Percentiles rank a stretch among this genome's conserved stretches.
phyloP scores from a whole-genome alignment of 2,329 filamentous ascomycete species.

The Zasmidium cellare region DNA sequence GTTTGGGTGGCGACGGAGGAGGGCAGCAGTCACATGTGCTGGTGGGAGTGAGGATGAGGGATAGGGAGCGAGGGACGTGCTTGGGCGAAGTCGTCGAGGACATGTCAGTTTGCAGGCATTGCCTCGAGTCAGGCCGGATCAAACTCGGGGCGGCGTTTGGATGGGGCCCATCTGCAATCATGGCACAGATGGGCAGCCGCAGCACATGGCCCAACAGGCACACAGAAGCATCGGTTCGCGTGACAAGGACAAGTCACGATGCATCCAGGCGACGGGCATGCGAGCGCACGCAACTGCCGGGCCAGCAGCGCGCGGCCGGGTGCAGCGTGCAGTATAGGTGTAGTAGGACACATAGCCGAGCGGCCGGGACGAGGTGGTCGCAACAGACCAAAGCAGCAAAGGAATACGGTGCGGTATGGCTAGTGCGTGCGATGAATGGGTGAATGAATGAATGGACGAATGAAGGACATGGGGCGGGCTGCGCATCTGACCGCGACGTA shows the following conservation, averaged over 20 bases:
- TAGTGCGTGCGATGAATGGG: too few relatives aligned
- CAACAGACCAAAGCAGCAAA: background rate
- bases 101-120: background rate
- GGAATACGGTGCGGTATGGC: background rate
- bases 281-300: background rate
- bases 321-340: too few relatives aligned
- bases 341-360: background rate
- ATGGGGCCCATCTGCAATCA: too few relatives aligned
- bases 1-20: background rate
- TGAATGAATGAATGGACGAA: too few relatives aligned
- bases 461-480: too few relatives aligned
- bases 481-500: too few relatives aligned
- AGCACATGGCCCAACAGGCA: background rate
- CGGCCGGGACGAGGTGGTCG: background rate
- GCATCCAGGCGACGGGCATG: background rate
- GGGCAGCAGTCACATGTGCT: background rate
- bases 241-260: background rate
- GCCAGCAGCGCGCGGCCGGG: too few relatives aligned
- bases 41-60: background rate
- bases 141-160: background rate
- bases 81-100: background rate
- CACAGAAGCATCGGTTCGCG: background rate
- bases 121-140: background rate
- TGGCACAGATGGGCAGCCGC: too few relatives aligned
- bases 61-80: background rate